phyloP scores from a whole-genome alignment of 306 rosid species.

The Citrullus amarus region DNA sequence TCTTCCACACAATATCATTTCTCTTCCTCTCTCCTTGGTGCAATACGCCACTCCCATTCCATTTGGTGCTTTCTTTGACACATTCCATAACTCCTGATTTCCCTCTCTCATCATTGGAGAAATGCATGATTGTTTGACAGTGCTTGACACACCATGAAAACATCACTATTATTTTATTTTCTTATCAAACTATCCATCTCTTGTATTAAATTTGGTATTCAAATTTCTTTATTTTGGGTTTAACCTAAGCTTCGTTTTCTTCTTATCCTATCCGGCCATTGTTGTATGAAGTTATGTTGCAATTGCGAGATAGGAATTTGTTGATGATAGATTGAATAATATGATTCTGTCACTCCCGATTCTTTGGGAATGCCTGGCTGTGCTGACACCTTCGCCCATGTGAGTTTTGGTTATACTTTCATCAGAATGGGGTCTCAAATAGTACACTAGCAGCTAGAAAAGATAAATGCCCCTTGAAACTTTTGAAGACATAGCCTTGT shows the following conservation, averaged over 20 bases:
- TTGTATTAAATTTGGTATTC: background rate
- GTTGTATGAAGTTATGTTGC: background rate
- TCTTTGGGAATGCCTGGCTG: background rate
- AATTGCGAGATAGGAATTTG: background rate
- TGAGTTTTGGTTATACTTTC: slow-evolving; percentile 2
- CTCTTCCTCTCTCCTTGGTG: slow-evolving; percentile 6
- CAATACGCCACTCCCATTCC: background rate
- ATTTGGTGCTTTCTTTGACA: slow-evolving; percentile 4
- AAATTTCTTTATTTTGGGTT: background rate
- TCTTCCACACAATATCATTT: slow-evolving; percentile 37
- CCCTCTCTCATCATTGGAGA: slow-evolving; percentile 1
- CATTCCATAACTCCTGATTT: slow-evolving; percentile 2
- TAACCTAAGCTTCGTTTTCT: background rate
- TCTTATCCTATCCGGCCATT: background rate
- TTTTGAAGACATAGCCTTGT: background rate
- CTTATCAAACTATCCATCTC: background rate
- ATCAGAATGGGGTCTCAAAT: slow-evolving; percentile 7
- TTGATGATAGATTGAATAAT: background rate
- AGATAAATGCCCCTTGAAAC: background rate
- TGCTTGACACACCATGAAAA: slow-evolving; percentile 1
- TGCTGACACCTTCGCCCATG: background rate
- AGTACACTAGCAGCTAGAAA: background rate
- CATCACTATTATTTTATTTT: background rate
- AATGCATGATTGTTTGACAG: background rate
- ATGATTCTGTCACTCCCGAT: background rate